Evolutionary conservation across 495 filamentous ascomycete species (phyloP), one percentile per base, ranked within the genome.

Genomic region (Hypoxylon perforatum): DNA sequence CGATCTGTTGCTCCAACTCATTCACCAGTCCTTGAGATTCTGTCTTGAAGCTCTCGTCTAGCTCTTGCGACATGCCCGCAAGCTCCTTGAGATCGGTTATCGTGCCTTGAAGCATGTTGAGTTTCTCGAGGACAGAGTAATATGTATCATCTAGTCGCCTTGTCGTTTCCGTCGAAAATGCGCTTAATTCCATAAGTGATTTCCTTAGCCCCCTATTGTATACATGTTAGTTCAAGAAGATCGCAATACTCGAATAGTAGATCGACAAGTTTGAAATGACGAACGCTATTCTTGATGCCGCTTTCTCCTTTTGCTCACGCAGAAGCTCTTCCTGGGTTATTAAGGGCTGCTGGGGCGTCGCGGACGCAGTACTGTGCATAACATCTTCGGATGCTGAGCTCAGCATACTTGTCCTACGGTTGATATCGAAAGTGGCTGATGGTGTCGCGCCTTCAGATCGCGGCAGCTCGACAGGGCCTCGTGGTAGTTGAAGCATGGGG

Each of bases 111-210:
- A 97, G 79, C 0, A 86, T 76, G 42, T 86, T 83, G 28, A 94
- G 81, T 60, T 91, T 94, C 71, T 94, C 90, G 14, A 95, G 81
- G 4, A 97, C 82, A 3, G 90, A 88, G 69, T 94, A 93, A 78
- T 96, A 96, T 0, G 90, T 93, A 67, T 91, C 90, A 71, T 96
- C 92, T n/a, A 97, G 84, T 44, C 86, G 86, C 62, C 86, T 85
- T 17, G 88, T 95, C 3, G 87, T 87, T 35, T 84, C 83, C 41
- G 75, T 80, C 8, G 82, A 81, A 58, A 81, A 80, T 10, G 67
- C 70, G 21, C 77, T 77, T 14, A 87, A 73, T 22, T 79, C 74
- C 44, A 69, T 44, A 15, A 86, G 67, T 0, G 81, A 77, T 53
- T 76, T 76, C 57, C 72, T 75, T 10, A 84, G 58, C 35, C 73